Conservation (phyloP, 768 basidiomycete genomes). For the Amyloporia xantha region DNA sequence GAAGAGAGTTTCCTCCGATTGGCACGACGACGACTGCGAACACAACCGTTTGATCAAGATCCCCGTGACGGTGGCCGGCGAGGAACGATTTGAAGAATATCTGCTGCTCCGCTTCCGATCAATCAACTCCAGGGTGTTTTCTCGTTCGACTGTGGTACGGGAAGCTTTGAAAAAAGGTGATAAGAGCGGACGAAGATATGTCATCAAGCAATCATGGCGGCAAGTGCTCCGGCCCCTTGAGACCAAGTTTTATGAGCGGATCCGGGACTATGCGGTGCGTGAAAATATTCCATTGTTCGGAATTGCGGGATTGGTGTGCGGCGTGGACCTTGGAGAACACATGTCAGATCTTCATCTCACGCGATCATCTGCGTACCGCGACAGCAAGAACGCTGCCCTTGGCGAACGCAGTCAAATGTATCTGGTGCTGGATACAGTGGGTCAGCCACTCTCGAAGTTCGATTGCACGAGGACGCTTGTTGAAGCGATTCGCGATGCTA, state of each 20-base stretch:
- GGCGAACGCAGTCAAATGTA: conserved; percentile 9
- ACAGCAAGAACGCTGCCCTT: neutral
- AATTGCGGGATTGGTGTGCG: neutral
- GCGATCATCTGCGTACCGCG: neutral
- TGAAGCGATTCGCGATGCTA: neutral
- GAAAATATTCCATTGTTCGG: neutral
- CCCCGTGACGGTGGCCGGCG: neutral
- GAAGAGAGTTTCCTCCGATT: neutral
- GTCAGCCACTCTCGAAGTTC: neutral
- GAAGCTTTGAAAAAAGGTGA: neutral
- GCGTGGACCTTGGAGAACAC: neutral
- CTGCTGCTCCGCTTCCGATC: neutral
- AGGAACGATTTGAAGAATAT: neutral
- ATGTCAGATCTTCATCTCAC: neutral
- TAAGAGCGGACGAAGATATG: neutral
- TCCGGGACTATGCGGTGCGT: neutral
- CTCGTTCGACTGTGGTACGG: neutral
- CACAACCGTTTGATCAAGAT: neutral
- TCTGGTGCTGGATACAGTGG: conserved; percentile 3
- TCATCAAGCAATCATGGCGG: conserved; percentile 2
- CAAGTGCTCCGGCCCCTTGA: neutral
- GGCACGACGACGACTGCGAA: neutral
- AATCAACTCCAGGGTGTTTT: neutral
- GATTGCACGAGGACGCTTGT: neutral
- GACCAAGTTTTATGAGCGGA: neutral